phyloP scores from a whole-genome alignment of 164 flowering plant genomes.

The Aristolochia fimbriata region DNA sequence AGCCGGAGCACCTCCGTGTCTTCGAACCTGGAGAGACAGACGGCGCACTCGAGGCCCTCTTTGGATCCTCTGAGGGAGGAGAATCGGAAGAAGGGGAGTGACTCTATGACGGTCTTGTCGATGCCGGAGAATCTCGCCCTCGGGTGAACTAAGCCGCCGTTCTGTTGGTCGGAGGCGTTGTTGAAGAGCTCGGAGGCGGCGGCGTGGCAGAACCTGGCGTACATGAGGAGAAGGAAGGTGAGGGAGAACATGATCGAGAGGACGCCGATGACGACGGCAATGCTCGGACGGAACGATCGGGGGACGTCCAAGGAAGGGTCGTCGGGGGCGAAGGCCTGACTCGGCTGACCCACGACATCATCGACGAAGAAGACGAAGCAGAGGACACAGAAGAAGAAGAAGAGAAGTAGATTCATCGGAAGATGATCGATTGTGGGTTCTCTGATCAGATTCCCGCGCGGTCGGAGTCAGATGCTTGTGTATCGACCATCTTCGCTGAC shows the following conservation, averaged over 20 bases:
- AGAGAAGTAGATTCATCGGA: neutral
- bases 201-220: slow-evolving; percentile 60
- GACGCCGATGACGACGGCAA: slow-evolving; percentile 65
- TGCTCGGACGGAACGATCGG: slow-evolving; percentile 47
- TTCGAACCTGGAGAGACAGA: slow-evolving; percentile 73
- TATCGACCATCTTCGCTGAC: neutral
- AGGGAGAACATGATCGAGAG: slow-evolving; percentile 47
- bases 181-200: neutral
- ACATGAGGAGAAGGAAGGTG: slow-evolving; percentile 54
- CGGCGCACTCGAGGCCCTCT: slow-evolving; percentile 80
- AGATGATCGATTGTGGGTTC: too few species aligned
- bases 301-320: neutral
- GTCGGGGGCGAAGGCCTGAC: neutral
- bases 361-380: slow-evolving; percentile 1
- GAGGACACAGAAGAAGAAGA: neutral
- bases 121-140: slow-evolving; percentile 47
- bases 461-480: neutral
- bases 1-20: slow-evolving; percentile 60
- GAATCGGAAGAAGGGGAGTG: slow-evolving; percentile 85
- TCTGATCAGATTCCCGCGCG: too few species aligned
- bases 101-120: slow-evolving; percentile 58
- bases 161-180: neutral
- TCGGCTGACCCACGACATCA: neutral
- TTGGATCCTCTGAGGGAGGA: slow-evolving; percentile 64
- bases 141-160: neutral